These are phyloP conservation scores for Pseudopithomyces maydicus DNA, from an alignment of 2,329 filamentous ascomycete genomes.

Conservation along the genomic window DNA sequence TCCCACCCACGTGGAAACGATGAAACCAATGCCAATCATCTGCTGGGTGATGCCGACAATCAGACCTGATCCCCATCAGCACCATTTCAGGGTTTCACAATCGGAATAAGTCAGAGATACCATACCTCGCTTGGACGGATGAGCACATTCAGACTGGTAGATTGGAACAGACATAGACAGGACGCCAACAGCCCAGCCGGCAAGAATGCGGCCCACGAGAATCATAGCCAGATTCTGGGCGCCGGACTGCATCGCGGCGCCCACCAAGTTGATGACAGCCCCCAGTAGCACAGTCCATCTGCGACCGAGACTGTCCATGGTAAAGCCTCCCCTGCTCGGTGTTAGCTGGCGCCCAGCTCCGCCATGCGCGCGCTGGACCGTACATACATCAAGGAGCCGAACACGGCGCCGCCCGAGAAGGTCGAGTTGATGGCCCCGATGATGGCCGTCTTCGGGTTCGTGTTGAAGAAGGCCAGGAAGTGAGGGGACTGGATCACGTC, in stretches of 20 bases:
- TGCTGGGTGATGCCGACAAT: slow-evolving; percentile 63
- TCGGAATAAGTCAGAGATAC: background rate
- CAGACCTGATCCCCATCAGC: slow-evolving; percentile 36
- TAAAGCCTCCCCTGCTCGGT: slow-evolving; percentile 53
- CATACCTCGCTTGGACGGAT: slow-evolving; percentile 61
- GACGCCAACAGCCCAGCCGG: slow-evolving; percentile 62
- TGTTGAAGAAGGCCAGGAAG: slow-evolving; percentile 64
- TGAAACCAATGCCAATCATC: slow-evolving; percentile 63
- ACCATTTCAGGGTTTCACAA: background rate
- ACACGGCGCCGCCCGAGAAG: slow-evolving; percentile 63
- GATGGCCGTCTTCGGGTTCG: slow-evolving; percentile 54
- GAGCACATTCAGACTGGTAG: slow-evolving; percentile 67
- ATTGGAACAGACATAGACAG: slow-evolving; percentile 66
- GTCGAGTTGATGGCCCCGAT: slow-evolving; percentile 69
- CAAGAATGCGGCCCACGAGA: slow-evolving; percentile 63
- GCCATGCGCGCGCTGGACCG: too few relatives aligned
- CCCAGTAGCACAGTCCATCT: slow-evolving; percentile 65
- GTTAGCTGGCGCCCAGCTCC: background rate
- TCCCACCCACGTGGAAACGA: slow-evolving; percentile 59
- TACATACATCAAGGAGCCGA: slow-evolving; percentile 58
- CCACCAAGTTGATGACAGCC: slow-evolving; percentile 62
- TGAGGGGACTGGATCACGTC: slow-evolving; percentile 62
- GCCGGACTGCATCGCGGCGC: slow-evolving; percentile 63
- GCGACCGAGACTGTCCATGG: slow-evolving; percentile 66
- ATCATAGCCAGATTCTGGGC: slow-evolving; percentile 63